phyloP scores from a whole-genome alignment of 208 protist species.

The Wallacemonas sp. region DNA sequence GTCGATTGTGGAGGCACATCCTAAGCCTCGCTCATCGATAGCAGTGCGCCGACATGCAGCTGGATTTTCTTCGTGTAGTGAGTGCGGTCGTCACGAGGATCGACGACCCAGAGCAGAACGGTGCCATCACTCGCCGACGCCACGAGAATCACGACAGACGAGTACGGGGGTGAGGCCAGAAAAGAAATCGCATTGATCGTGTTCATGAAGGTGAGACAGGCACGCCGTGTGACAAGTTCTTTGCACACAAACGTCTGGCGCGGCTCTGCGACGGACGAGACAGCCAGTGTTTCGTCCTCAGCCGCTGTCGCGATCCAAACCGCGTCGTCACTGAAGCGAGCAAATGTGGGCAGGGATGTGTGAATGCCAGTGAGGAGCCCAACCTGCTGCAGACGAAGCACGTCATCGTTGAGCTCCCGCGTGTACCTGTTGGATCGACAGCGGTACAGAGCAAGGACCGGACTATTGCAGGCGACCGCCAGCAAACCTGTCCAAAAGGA shows the following conservation, averaged over 20 bases:
- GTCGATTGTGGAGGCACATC: not conserved
- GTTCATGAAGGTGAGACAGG: constrained; percentile 86
- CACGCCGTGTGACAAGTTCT: constrained; percentile 60
- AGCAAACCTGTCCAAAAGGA: constrained; percentile 59
- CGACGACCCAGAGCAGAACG: constrained; percentile 79
- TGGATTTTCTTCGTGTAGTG: constrained; percentile 78
- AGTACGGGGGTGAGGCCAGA: constrained; percentile 57
- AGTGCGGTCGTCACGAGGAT: constrained; percentile 46
- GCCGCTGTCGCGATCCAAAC: constrained; percentile 79
- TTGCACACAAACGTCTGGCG: constrained; percentile 53
- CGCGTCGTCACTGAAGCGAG: constrained; percentile 66
- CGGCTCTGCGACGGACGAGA: constrained; percentile 57
- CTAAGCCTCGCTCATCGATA: constrained; percentile 44
- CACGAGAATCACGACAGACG: constrained; percentile 68
- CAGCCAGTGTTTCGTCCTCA: constrained; percentile 76
- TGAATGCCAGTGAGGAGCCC: constrained; percentile 64
- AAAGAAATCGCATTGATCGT: constrained; percentile 80
- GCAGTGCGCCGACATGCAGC: constrained; percentile 71
- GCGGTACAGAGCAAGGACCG: constrained; percentile 63
- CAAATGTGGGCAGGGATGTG: constrained; percentile 53
- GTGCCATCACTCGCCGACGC: constrained; percentile 83
- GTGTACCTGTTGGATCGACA: constrained; percentile 26
- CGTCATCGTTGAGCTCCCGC: constrained; percentile 29
- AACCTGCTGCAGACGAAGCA: constrained; percentile 51
- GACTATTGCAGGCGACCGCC: constrained; percentile 58